These are phyloP conservation scores for Podila minutissima DNA, from an alignment of 192 early-diverging fungal genomes.

Conservation along the genomic window DNA sequence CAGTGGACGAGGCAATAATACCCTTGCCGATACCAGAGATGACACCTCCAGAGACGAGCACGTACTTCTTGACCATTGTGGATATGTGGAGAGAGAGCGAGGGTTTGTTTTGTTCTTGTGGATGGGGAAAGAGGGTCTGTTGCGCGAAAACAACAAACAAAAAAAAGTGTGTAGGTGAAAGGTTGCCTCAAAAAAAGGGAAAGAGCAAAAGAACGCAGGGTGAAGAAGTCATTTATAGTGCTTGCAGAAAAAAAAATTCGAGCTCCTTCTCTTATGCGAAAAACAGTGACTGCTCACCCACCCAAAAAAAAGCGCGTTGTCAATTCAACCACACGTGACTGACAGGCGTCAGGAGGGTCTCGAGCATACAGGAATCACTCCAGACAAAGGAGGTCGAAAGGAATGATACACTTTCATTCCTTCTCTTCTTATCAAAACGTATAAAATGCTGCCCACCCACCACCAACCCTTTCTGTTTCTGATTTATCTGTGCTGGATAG, in stretches of 20 bases:
- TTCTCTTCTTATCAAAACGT: too few species aligned
- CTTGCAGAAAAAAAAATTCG: not conserved
- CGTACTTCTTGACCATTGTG: constrained; percentile 81
- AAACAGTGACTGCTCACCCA: not conserved
- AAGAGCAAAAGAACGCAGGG: constrained; percentile 16
- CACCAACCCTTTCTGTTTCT: too few species aligned
- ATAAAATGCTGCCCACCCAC: too few species aligned
- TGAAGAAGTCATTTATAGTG: not conserved
- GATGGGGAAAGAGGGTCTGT: not conserved
- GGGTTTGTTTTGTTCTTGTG: not conserved
- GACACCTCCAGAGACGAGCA: constrained; percentile 97
- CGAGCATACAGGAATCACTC: too few species aligned
- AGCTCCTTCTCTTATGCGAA: not conserved
- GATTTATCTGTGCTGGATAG: too few species aligned
- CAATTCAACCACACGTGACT: not conserved
- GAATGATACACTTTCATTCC: too few species aligned
- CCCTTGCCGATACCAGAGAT: constrained; percentile 99
- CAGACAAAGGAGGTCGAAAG: too few species aligned
- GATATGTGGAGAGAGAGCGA: not conserved
- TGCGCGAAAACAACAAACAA: not conserved
- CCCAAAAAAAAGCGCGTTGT: too few species aligned
- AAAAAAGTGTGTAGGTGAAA: constrained; percentile 26
- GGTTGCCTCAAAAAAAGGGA: constrained; percentile 40
- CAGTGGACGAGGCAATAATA: constrained; percentile 98
- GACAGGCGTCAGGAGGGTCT: too few species aligned